A percentile compares a stretch with the other conserved stretches of the same genome.
Conservation (phyloP, 2,329 filamentous ascomycete species). For the Claviceps sorghi region DNA sequence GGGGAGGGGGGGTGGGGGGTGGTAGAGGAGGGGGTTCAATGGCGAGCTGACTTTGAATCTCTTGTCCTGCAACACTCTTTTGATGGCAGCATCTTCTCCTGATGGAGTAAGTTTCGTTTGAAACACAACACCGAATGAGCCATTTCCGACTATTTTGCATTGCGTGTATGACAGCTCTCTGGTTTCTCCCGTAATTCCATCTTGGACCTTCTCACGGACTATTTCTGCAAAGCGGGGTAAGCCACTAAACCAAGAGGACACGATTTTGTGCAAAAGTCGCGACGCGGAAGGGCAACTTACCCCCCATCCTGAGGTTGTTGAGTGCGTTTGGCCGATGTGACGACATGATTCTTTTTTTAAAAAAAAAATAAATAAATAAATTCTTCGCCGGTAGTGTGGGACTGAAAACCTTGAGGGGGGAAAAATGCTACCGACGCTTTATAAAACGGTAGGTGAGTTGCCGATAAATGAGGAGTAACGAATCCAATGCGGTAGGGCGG, state of each 20-base stretch:
- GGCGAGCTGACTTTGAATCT: constrained; percentile 71
- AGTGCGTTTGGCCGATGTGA: constrained; percentile 86
- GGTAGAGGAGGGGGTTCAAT: neutral
- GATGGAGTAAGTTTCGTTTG: constrained; percentile 98
- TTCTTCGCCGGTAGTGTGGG: constrained; percentile 7
- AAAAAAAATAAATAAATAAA: too few species aligned
- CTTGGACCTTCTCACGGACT: constrained; percentile 96
- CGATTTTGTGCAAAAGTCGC: constrained; percentile 2
- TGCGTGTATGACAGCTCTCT: constrained; percentile 96
- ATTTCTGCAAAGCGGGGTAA: constrained; percentile 51
- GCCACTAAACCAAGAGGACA: constrained; percentile 8
- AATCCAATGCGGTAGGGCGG: constrained; percentile 14
- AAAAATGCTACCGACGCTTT: constrained; percentile 13
- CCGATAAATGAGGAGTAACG: constrained; percentile 16
- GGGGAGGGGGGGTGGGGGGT: too few species aligned
- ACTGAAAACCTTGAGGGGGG: constrained; percentile 11
- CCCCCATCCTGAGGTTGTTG: constrained; percentile 82
- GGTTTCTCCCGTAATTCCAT: constrained; percentile 92
- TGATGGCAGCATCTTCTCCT: constrained; percentile 96
- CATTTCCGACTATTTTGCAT: constrained; percentile 98
- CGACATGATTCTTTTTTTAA: constrained; percentile 46
- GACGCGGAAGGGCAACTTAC: constrained; percentile 40
- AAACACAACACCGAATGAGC: constrained; percentile 96
- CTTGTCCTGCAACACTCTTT: constrained; percentile 97
- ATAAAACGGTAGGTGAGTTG: constrained; percentile 11